phyloP scores from a whole-genome alignment of 2,329 filamentous ascomycete species.

The Exophiala xenobiotica region DNA sequence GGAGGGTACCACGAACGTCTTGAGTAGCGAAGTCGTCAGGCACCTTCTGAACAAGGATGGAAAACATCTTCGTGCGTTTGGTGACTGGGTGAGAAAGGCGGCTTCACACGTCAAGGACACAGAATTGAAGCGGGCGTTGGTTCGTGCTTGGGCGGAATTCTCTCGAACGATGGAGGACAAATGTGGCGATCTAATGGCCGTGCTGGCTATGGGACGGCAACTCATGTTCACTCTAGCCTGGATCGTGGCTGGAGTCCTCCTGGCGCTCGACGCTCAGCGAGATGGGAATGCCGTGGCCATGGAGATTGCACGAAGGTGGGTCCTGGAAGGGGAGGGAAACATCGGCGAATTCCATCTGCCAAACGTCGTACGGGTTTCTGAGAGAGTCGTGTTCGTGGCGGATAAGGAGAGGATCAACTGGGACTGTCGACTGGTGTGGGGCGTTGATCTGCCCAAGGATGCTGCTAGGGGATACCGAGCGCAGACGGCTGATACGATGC shows the following conservation, averaged over 20 bases:
- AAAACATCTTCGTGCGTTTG: constrained; percentile 33
- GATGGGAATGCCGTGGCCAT: constrained; percentile 35
- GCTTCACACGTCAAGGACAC: constrained; percentile 32
- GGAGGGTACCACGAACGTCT: constrained; percentile 72
- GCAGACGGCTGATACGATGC: background rate
- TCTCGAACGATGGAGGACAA: constrained; percentile 1
- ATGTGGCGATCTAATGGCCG: constrained; percentile 18
- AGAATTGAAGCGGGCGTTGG: constrained; percentile 13
- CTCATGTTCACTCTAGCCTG: constrained; percentile 39
- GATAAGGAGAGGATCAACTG: constrained; percentile 26
- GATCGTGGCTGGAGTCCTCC: constrained; percentile 37
- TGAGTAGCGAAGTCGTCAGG: constrained; percentile 55
- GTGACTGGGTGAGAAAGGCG: constrained; percentile 48
- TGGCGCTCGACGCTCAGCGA: constrained; percentile 40
- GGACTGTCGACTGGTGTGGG: constrained; percentile 38
- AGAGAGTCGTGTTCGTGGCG: constrained; percentile 5
- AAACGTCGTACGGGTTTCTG: constrained; percentile 27
- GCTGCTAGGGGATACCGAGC: constrained; percentile 10
- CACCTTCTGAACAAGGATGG: constrained; percentile 27
- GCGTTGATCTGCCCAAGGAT: constrained; percentile 29
- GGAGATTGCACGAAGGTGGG: constrained; percentile 41
- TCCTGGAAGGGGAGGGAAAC: constrained; percentile 34
- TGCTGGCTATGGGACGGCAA: constrained; percentile 33
- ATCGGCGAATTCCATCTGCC: constrained; percentile 34
- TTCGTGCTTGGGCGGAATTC: constrained; percentile 8